Base-by-base conservation (phyloP, 208 protist species). In the Trypanosoma theileri region DNA sequence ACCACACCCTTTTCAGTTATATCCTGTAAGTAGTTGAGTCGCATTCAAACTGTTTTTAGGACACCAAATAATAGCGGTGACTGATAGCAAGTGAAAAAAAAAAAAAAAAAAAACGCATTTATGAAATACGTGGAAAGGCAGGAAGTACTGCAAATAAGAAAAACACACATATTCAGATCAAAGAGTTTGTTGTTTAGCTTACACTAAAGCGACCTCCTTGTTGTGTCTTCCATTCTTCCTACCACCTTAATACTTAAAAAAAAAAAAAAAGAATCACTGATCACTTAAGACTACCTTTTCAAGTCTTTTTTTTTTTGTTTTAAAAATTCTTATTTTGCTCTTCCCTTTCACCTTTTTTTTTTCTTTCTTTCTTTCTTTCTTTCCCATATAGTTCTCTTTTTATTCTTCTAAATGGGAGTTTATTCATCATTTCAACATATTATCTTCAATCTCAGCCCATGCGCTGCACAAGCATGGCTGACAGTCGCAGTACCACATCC, bases 401-500 rank as follows among this genome's bases (percentile, higher is more conserved):
- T 54, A n/a, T 44, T 21, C 7, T 45, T 31, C 17, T 35, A 40
- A 17, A 14, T 31, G 35, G 42, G 42, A 24, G 31, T 12, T 9
- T 41, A 9, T 14, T 8, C 28, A 35, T 8, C 28, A 35, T 35
- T 35, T 8, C 28, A 35, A 35, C 28, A 40, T 22, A 9, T 63
- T 4, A 31, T 26, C 17, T 44, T 17, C 19, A 24, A 48, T 35
- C 2, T 64, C 42, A 72, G 1, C 64, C 76, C 42, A 91, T 59
- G 14, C 51, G 65, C 46, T 74, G 68, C 63, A 89, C 72, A 14
- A 93, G 61, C 0, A 71, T 73, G 16, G 83, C 60, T 3, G 82
- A 89, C 46, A 95, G 64, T 1, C 81, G 69, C 26, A 86, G 42
- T 22, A 91, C 73, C 4, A 92, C 65, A 22, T 93, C 85, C 19